Base-by-base conservation (phyloP, 345 rosid genomes). In the Populus davidiana region DNA sequence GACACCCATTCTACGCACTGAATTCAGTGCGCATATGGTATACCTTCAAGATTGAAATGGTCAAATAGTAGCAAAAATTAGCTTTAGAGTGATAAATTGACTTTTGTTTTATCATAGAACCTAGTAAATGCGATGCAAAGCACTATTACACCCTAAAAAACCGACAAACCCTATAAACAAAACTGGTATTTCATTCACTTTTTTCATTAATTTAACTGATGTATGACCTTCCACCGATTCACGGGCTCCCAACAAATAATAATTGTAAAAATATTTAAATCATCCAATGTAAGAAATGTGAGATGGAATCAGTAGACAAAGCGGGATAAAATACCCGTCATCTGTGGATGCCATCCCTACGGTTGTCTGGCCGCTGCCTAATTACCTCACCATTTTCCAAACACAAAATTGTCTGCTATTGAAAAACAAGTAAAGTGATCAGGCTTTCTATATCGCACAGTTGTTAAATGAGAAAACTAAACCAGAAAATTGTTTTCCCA, bases 331-430 rank as follows among this genome's bases (percentile, higher is more conserved):
- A 67, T 39, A 21, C 85, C 86, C 83, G 75, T 56, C 75, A 75
- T 81, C 92, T 86, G 90, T 86, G 92, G 92, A 86, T 81, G 70
- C 80, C 90, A 87, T 86, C 85, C 25, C 89, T 86, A 83, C 87
- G 88, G 92, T 89, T 89, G 92, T 87, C 90, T 87, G 90, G 86
- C 90, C 92, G 88, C 85, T 70, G 87, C 86, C 88, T 80, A n/a
- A 81, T 74, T 75, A 21, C 70, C 36, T 10, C 9, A 59, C 59
- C 21, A 54, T 9, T 17, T 44, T 67, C 49, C 35, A 49, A 67
- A 16, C 78, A 75, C 74, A 71, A 44, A 43, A 16, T 44, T 25
- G 4, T 64, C 69, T 70, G 73, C 70, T 39, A 50, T 35, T 7
- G 68, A 75, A 66, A 70, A 65, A 56, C 17, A 52, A 70, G 66